These are phyloP conservation scores for Aspergillus taichungensis DNA, from an alignment of 495 filamentous ascomycete genomes.

Conservation along the genomic window DNA sequence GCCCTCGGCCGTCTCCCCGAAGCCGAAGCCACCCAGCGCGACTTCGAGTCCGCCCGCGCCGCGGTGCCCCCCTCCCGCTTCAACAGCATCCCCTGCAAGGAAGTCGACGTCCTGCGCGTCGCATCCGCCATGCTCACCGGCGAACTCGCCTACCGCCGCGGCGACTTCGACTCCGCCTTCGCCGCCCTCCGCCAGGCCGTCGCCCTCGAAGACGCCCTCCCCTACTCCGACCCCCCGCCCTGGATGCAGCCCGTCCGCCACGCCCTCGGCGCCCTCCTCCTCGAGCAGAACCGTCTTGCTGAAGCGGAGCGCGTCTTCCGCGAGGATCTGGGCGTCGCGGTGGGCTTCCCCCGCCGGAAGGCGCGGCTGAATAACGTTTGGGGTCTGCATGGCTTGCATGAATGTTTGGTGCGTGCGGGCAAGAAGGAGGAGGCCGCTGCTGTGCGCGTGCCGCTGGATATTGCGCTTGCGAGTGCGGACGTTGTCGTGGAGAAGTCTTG, in stretches of 20 bases:
- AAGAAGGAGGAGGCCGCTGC: conserved; percentile 36
- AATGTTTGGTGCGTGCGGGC: conserved; percentile 47
- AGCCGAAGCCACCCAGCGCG: not conserved
- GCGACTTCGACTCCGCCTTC: conserved; percentile 46
- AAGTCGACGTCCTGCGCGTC: conserved; percentile 45
- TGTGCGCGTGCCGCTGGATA: conserved; percentile 38
- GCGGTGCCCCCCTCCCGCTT: too few species aligned
- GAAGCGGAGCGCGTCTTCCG: conserved; percentile 48
- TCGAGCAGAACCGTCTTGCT: conserved; percentile 50
- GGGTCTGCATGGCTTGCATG: conserved; percentile 54
- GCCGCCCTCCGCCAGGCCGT: conserved; percentile 42
- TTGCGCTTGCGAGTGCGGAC: conserved; percentile 46
- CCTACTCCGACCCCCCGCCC: conserved; percentile 60
- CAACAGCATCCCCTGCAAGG: conserved; percentile 26
- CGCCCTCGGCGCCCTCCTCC: conserved; percentile 53
- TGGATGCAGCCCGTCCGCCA: conserved; percentile 65
- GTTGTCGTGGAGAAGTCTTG: conserved; percentile 47
- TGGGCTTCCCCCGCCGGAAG: conserved; percentile 38
- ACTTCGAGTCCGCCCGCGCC: too few species aligned
- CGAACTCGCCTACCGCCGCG: conserved; percentile 54
- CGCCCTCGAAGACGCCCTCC: conserved; percentile 44
- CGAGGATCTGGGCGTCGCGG: conserved; percentile 52
- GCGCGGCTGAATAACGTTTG: conserved; percentile 59
- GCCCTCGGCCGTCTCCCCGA: conserved; percentile 2
- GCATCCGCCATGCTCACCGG: conserved; percentile 56